Evolutionary conservation across 1,284 basidiomycete species (phyloP), one percentile per base, ranked within the genome.

Genomic region (Inonotus hispidus): DNA sequence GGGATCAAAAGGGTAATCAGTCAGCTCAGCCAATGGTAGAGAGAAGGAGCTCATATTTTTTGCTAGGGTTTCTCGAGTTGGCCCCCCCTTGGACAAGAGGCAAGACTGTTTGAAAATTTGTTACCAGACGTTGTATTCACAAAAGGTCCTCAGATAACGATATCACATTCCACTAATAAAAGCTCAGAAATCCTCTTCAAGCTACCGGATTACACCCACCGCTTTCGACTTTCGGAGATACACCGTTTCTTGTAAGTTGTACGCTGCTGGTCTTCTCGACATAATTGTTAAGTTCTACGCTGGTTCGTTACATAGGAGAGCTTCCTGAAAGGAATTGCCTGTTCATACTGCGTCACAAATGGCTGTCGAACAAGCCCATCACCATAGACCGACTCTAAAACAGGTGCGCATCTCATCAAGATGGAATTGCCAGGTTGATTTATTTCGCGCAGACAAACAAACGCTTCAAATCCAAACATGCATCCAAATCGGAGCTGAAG

Each of bases 401-500:
- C 93, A 95, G 82, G 90, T 88, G 60, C 58, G 77, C 53, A n/a
- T 35, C 1, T 25, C 21, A 19, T 11, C 21, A 10, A n/a, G 7
- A 25, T 29, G 14, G 0, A 46, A 14, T 2, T 61, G 10, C 3
- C 14, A 2, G n/a, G 50, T 25, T 63, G 50, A 62, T 56, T 3
- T 32, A 46, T 21, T 59, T 4, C 54, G 21, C 47, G 5, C 53
- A 94, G 91, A 77, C 83, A 78, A 96, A 97, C 73, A 97, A 97
- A 72, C 66, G 82, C 1, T 96, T 92, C 81, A 95, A 95, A 72
- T 92, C 90, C 0, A 90, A 87, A 70, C 93, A 97, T 79, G 83
- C 93, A 0, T 84, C 90, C 3, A 95, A 96, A 73, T 85, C 85
- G 7, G 81, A 88, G 0, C 70, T 93, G 50, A 93, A 91, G 71